A percentile compares a stretch with the other conserved stretches of the same genome.
These are phyloP conservation scores for Ophiosphaerella korrae DNA, from an alignment of 2,329 filamentous ascomycete species.

Conservation along the genomic window DNA sequence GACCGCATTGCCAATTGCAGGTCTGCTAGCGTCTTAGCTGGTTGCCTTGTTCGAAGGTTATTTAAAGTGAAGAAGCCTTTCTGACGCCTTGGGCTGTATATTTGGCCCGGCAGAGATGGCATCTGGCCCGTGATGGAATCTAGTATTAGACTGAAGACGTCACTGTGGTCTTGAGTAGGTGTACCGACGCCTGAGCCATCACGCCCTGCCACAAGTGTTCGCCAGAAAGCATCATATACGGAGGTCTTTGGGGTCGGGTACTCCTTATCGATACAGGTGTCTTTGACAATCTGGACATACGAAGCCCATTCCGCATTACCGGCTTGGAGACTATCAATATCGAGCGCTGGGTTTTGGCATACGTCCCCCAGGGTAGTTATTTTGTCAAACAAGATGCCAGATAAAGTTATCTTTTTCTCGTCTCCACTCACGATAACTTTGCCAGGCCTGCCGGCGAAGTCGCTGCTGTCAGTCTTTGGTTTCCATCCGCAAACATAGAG, in stretches of 20 bases:
- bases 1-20: conserved; percentile 17
- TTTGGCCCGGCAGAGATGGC: conserved; percentile 25
- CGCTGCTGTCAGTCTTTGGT: neutral
- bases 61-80: conserved; percentile 27
- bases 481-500: conserved; percentile 22
- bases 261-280: neutral
- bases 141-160: conserved; percentile 30
- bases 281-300: conserved; percentile 12
- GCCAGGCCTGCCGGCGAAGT: neutral
- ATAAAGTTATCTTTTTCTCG: conserved; percentile 12
- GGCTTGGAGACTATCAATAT: conserved; percentile 13
- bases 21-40: conserved; percentile 19
- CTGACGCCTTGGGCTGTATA: conserved; percentile 21
- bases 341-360: conserved; percentile 11
- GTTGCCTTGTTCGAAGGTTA: conserved; percentile 21
- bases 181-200: conserved; percentile 17
- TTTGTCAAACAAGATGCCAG: conserved; percentile 22
- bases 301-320: conserved; percentile 11
- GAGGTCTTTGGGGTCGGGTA: conserved; percentile 11
- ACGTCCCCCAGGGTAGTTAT: conserved; percentile 14
- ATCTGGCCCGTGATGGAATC: conserved; percentile 18
- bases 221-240: conserved; percentile 28
- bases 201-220: conserved; percentile 26
- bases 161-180: conserved; percentile 22
- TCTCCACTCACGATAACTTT: conserved; percentile 6